These are phyloP conservation scores for Vigna mungo DNA, from an alignment of 306 rosid genomes.

Conservation along the genomic window DNA sequence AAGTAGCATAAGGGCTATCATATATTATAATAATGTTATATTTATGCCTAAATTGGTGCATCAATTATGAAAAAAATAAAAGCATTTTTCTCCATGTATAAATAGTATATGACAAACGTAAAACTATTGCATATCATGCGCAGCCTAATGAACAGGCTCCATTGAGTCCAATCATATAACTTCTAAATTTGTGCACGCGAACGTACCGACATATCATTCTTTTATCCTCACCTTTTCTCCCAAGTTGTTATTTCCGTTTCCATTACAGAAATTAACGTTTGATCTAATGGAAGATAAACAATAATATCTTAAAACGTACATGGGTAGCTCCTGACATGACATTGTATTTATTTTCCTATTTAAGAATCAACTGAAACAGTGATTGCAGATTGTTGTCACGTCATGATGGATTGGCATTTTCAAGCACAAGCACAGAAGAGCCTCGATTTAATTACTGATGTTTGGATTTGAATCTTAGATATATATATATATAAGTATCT, in stretches of 20 bases:
- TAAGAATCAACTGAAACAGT: background rate
- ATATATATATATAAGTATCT: too few species aligned
- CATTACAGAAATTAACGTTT: background rate
- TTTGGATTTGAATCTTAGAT: too few species aligned
- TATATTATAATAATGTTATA: too few species aligned
- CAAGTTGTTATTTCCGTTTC: background rate
- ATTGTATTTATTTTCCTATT: background rate
- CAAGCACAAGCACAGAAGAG: background rate
- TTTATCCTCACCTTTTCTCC: too few species aligned
- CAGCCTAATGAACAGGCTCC: constrained; percentile 27
- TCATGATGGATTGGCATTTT: background rate
- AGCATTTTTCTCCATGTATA: background rate
- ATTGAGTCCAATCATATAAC: constrained; percentile 33
- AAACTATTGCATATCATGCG: constrained; percentile 40
- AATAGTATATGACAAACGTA: background rate
- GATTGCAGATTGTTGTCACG: background rate
- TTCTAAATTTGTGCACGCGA: background rate
- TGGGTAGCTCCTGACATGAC: constrained; percentile 1
- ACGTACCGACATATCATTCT: constrained; percentile 7
- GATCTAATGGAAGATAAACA: background rate
- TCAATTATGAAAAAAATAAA: background rate
- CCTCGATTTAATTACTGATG: too few species aligned
- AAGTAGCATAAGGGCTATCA: too few species aligned
- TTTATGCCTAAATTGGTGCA: too few species aligned
- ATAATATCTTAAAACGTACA: background rate